These are phyloP conservation scores for Pisolithus thermaeus DNA, from an alignment of 1,284 basidiomycete genomes.

Conservation along the genomic window DNA sequence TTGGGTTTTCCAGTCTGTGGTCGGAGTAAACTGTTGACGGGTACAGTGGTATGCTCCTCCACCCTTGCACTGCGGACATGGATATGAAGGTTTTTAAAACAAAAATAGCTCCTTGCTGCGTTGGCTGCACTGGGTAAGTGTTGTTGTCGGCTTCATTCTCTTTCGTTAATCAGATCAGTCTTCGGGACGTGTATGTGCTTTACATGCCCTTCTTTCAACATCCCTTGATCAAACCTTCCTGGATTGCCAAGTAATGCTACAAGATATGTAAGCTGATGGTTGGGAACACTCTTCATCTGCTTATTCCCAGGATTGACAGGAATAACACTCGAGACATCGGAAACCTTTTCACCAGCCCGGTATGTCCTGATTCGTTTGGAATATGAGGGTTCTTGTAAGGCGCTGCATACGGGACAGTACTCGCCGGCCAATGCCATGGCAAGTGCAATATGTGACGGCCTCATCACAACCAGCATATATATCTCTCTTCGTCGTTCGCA, in stretches of 20 bases:
- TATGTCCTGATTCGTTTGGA: not conserved
- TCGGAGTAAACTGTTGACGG: slow-evolving; percentile 7
- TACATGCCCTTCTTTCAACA: not conserved
- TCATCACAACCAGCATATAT: slow-evolving; percentile 11
- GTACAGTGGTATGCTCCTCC: slow-evolving; percentile 11
- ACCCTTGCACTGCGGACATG: not conserved
- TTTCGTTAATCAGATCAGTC: slow-evolving; percentile 1
- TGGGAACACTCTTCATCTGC: not conserved
- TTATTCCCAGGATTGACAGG: not conserved
- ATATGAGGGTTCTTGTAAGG: not conserved
- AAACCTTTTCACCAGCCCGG: not conserved
- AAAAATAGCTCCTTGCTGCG: slow-evolving; percentile 2
- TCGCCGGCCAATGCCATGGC: not conserved
- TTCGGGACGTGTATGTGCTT: slow-evolving; percentile 9
- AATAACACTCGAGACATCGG: not conserved
- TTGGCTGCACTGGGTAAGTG: slow-evolving; percentile 6
- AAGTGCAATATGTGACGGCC: slow-evolving; percentile 12
- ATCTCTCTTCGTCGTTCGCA: slow-evolving; percentile 11
- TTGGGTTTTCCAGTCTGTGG: slow-evolving; percentile 11
- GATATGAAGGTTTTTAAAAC: not conserved
- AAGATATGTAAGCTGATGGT: not conserved
- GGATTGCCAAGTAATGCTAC: not conserved
- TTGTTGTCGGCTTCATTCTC: not conserved
- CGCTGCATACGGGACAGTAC: slow-evolving; percentile 6
- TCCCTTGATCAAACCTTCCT: not conserved